Base-by-base conservation (phyloP, 352 stramenopile species). In the Detonula confervacea region DNA sequence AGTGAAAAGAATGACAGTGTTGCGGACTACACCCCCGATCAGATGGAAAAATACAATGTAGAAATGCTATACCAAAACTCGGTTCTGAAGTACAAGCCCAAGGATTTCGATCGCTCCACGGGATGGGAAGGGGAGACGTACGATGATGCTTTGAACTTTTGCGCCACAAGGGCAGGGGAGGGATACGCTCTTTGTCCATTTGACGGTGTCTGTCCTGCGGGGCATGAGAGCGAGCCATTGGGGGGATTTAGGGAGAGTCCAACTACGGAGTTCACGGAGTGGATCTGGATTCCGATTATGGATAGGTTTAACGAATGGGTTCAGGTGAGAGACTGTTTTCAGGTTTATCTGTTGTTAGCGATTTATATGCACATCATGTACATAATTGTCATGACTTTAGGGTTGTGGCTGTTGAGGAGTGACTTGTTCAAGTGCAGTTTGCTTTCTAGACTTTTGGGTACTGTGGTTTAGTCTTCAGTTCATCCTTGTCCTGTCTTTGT, bases 71-170 rank as follows among this genome's bases (percentile, higher is more conserved):
- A 60, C 46, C 6, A 52, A 30, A 11, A 33, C 1, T 25, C 37
- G 0, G 25, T 33, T 5, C 0, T 49, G 30, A 30, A 14, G 39
- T 71, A 51, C 62, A 2, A 71, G 2, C 65, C 65, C 1, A 20
- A 39, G 8, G 39, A 22, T 16, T 78, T 52, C 37, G 60, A 71
- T 54, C 51, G 70, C 9, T 46, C 37, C 0, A 55, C 7, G 3
- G 57, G 64, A 12, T 82, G 57, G 57, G 52, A 47, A 3, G 73
- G 73, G 7, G 47, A 77, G 25, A 82, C 73, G 0, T 82, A 82
- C 24, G 14, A 12, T 3, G 65, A 77, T 12, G 73, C 73, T 35
- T 22, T 73, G 18, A 27, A n/a, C 9, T 82, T 82, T 35, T 82
- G 73, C 44, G 18, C 42, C 1, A 30, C 39, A 7, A 20, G 6